These are phyloP conservation scores for Puya raimondii DNA, from an alignment of 176 grass and related monocot species.

Conservation along the genomic window DNA sequence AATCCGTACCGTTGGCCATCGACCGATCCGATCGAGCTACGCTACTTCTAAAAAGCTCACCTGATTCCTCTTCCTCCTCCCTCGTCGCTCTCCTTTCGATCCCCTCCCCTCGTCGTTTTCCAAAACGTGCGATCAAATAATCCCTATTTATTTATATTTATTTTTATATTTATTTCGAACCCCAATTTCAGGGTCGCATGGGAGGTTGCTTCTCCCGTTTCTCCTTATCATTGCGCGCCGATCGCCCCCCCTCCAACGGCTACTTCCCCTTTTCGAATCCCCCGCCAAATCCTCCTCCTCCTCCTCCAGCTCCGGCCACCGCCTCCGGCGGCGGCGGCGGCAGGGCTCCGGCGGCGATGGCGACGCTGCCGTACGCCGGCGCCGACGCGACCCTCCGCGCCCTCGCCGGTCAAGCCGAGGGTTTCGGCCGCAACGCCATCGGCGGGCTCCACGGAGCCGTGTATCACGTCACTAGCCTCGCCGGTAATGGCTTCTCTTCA, in stretches of 20 bases:
- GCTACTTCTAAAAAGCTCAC: no score
- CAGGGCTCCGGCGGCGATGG: neutral
- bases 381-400: neutral
- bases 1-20: no score
- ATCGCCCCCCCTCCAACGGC: neutral
- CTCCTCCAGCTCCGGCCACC: no score
- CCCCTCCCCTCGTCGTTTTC: no score
- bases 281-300: no score
- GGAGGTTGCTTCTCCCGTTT: neutral
- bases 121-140: no score
- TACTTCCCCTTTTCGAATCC: neutral
- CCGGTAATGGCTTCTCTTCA: constrained; percentile 17
- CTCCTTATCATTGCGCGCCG: neutral
- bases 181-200: neutral
- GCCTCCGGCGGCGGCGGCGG: neutral
- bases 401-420: constrained; percentile 38
- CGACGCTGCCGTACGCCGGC: neutral
- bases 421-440: constrained; percentile 42
- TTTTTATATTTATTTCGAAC: no score
- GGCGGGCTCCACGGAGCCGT: constrained; percentile 42
- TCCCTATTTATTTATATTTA: no score
- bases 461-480: constrained; percentile 45
- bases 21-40: no score
- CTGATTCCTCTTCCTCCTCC: no score
- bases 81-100: no score